A percentile compares a stretch with the other conserved stretches of the same genome.
Conservation (phyloP, 345 rosid genomes). For the Citrus trifoliata region DNA sequence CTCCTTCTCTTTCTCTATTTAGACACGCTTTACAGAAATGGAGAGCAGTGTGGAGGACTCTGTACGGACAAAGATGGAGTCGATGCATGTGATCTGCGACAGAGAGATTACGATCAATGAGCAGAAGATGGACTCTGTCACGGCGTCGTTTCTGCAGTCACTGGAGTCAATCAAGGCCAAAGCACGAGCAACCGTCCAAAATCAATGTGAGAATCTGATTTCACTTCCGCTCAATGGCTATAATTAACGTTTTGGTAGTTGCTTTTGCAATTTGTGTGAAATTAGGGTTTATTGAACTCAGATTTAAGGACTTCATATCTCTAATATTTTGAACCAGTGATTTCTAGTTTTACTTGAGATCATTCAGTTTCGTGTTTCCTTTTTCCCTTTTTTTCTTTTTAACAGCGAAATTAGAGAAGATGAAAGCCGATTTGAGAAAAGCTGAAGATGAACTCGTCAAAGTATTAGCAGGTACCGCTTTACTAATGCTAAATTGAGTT, state of each 20-base stretch:
- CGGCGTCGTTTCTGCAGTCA: constrained; percentile 41
- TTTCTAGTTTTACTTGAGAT: background rate
- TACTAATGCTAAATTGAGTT: background rate
- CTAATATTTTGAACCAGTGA: background rate
- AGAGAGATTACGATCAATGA: constrained; percentile 33
- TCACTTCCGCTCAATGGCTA: background rate
- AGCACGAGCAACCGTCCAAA: constrained; percentile 43
- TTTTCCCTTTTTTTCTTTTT: background rate
- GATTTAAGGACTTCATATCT: constrained; percentile 13
- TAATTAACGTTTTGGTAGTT: background rate
- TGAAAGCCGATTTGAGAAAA: constrained; percentile 63
- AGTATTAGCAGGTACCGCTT: constrained; percentile 59
- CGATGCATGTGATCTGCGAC: constrained; percentile 44
- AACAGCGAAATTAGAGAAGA: constrained; percentile 48
- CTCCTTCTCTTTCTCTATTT: constrained; percentile 2
- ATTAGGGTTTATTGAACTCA: constrained; percentile 21
- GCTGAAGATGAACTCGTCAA: constrained; percentile 82
- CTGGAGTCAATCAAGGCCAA: constrained; percentile 43
- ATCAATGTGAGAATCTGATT: constrained; percentile 42
- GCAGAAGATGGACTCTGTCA: constrained; percentile 46
- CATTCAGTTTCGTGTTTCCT: background rate
- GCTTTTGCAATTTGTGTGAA: background rate
- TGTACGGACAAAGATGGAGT: constrained; percentile 46
- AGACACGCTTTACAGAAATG: constrained; percentile 15
- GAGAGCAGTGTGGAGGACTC: constrained; percentile 30